Evolutionary conservation across 75 land plant genomes (phyloP).

Genomic region (Cunninghamia lanceolata): DNA sequence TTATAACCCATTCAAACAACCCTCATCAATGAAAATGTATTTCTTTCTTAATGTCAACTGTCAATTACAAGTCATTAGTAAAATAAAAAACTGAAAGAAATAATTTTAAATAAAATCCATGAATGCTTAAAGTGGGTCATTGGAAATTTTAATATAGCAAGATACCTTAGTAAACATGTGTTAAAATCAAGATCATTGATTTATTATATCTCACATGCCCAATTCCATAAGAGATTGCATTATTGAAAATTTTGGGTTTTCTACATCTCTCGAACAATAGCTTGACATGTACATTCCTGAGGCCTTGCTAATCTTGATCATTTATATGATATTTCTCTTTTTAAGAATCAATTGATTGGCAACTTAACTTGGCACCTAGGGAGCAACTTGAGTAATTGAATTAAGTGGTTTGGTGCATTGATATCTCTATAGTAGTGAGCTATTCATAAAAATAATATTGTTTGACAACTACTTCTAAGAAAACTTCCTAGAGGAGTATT

Average conservation of each 20-base stretch:
- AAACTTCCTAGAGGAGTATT: slow-evolving; percentile 24
- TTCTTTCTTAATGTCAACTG: too few relatives aligned
- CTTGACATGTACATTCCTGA: slow-evolving; percentile 21
- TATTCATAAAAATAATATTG: slow-evolving; percentile 30
- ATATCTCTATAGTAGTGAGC: slow-evolving; percentile 5
- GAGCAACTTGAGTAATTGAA: slow-evolving; percentile 11
- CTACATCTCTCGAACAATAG: slow-evolving; percentile 17
- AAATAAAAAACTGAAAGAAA: too few relatives aligned
- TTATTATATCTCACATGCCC: slow-evolving; percentile 9
- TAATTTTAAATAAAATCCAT: too few relatives aligned
- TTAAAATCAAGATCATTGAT: too few relatives aligned
- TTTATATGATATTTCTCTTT: slow-evolving; percentile 20
- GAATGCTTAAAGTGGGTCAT: too few relatives aligned
- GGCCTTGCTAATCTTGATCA: slow-evolving; percentile 8
- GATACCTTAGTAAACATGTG: too few relatives aligned
- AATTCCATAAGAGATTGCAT: slow-evolving; percentile 18
- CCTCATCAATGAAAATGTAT: too few relatives aligned
- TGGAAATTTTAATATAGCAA: too few relatives aligned
- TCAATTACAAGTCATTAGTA: too few relatives aligned
- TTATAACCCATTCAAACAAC: too few relatives aligned
- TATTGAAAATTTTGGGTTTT: slow-evolving; percentile 8
- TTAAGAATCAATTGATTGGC: slow-evolving; percentile 15
- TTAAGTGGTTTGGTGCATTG: slow-evolving; percentile 12
- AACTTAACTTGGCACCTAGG: slow-evolving; percentile 13
- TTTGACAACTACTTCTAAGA: slow-evolving; percentile 33